Evolutionary conservation across 306 rosid species (phyloP).

Genomic region (Corylus avellana): DNA sequence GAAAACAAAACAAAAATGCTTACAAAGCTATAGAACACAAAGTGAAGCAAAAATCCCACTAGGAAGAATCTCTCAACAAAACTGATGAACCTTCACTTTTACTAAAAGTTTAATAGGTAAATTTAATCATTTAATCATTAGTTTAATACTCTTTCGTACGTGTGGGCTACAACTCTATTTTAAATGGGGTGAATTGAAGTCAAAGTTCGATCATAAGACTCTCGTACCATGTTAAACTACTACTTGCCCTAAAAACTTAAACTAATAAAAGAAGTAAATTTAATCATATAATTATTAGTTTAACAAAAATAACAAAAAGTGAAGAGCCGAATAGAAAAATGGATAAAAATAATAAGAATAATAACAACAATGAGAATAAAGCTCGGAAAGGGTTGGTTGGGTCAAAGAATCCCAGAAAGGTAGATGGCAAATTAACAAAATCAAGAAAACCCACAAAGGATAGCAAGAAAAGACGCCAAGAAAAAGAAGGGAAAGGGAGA

Average conservation of each 20-base stretch:
- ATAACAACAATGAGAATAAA: not conserved
- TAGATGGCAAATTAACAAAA: conserved; percentile 24
- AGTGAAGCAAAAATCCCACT: conserved; percentile 45
- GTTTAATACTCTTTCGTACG: too few species aligned
- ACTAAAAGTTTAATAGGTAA: too few species aligned
- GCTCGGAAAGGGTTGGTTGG: conserved; percentile 29
- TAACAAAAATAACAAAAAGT: conserved; percentile 33
- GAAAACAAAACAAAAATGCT: conserved; percentile 13
- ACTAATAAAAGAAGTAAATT: too few species aligned
- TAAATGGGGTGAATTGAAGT: too few species aligned
- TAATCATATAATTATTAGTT: too few species aligned
- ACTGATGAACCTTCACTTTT: too few species aligned
- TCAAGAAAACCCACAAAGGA: conserved; percentile 28
- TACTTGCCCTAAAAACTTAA: too few species aligned
- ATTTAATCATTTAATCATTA: too few species aligned
- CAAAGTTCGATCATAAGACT: too few species aligned
- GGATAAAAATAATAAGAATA: conserved; percentile 12
- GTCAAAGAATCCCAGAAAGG: conserved; percentile 61
- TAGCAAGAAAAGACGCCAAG: conserved; percentile 39
- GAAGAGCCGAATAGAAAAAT: conserved; percentile 22
- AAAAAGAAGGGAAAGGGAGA: conserved; percentile 3
- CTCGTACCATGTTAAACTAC: too few species aligned
- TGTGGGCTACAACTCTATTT: too few species aligned
- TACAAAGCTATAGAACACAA: conserved; percentile 2
- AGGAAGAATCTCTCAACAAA: conserved; percentile 40